Evolutionary conservation across 306 rosid species (phyloP).

Genomic region (Datisca glomerata): DNA sequence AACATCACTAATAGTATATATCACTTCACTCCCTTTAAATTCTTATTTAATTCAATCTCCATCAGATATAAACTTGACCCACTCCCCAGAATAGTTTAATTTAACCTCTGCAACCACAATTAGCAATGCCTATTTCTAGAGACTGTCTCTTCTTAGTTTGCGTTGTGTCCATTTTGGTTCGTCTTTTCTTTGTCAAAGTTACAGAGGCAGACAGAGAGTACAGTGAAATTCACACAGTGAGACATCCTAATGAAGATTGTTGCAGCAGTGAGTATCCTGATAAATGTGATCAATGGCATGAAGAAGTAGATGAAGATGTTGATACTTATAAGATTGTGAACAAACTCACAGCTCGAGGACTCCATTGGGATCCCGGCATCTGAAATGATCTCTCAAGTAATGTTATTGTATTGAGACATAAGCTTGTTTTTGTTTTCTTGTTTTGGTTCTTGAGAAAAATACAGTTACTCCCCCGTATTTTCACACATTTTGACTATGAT

Average conservation of each 20-base stretch:
- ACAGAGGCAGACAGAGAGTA: conserved; percentile 6
- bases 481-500: conserved; percentile 1
- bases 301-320: conserved; percentile 21
- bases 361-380: background rate
- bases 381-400: background rate
- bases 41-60: background rate
- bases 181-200: conserved; percentile 4
- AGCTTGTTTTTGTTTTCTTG: background rate
- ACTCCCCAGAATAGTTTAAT: too few species aligned
- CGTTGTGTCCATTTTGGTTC: conserved; percentile 6
- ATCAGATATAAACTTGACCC: too few species aligned
- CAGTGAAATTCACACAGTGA: conserved; percentile 7
- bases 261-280: conserved; percentile 6
- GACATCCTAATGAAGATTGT: background rate
- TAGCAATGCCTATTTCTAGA: conserved; percentile 12
- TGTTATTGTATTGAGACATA: conserved; percentile 29
- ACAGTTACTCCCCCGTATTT: background rate
- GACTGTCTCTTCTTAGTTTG: background rate
- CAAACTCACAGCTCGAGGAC: conserved; percentile 10
- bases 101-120: background rate
- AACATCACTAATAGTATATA: too few species aligned
- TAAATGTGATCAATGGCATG: conserved; percentile 9
- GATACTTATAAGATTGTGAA: conserved; percentile 9
- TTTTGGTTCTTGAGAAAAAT: background rate
- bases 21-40: background rate